A percentile compares a stretch with the other conserved stretches of the same genome.
These are phyloP conservation scores for Solanum rostratum DNA, from an alignment of 257 asterid genomes.

Conservation along the genomic window DNA sequence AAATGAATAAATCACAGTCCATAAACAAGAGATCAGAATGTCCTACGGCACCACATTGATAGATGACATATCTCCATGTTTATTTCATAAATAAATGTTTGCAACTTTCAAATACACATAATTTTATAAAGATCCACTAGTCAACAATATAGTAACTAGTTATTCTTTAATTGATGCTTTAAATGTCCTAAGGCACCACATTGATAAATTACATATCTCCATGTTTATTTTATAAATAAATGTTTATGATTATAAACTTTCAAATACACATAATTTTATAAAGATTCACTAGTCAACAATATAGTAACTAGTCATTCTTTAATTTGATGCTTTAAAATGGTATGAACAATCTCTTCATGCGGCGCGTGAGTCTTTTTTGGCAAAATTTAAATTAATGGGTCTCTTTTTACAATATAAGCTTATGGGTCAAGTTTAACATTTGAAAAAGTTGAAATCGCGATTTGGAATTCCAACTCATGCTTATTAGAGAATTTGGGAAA, in stretches of 20 bases:
- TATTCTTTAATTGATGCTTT: neutral
- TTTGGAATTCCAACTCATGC: neutral
- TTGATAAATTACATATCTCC: neutral
- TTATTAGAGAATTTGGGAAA: neutral
- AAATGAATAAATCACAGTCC: neutral
- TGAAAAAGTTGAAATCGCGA: neutral
- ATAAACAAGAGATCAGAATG: neutral
- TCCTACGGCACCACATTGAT: neutral
- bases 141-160: neutral
- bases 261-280: neutral
- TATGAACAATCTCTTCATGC: neutral
- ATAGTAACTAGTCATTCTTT: neutral
- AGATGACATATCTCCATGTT: neutral
- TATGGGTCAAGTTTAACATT: neutral
- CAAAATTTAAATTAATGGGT: neutral
- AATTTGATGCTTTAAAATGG: neutral
- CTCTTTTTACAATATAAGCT: neutral
- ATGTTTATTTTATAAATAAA: too few species aligned
- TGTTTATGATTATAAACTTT: neutral
- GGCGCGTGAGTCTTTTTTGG: neutral
- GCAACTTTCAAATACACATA: neutral
- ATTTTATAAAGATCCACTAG: neutral
- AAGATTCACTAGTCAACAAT: neutral
- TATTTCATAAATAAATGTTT: neutral
- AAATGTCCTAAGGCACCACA: neutral